These are phyloP conservation scores for Scleroderma citrinum DNA, from an alignment of 768 basidiomycete species.

Conservation along the genomic window DNA sequence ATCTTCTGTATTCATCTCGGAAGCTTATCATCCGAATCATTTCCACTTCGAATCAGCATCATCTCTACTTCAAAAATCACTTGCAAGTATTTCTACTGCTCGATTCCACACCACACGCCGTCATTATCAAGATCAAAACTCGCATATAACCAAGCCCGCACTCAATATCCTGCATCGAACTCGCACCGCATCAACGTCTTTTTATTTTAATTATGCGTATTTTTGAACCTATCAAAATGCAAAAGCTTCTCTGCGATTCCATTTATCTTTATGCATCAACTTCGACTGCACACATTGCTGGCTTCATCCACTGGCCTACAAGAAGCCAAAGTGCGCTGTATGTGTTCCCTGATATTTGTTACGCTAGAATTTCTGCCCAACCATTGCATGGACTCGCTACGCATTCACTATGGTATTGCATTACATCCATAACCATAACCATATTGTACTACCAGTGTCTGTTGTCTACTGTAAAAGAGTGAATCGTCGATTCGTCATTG, in stretches of 20 bases:
- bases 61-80: constrained; percentile 15
- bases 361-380: too few species aligned
- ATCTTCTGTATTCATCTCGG: constrained; percentile 29
- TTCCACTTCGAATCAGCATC: constrained; percentile 22
- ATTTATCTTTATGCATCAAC: constrained; percentile 26
- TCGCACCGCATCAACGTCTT: too few species aligned
- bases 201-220: constrained; percentile 31
- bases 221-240: constrained; percentile 23
- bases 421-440: too few species aligned
- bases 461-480: too few species aligned
- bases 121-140: constrained; percentile 11
- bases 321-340: constrained; percentile 25
- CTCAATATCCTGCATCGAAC: constrained; percentile 30
- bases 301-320: constrained; percentile 11
- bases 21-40: constrained; percentile 14
- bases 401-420: too few species aligned
- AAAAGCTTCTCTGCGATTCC: constrained; percentile 15
- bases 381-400: too few species aligned
- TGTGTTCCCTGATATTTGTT: too few species aligned
- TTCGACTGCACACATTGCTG: constrained; percentile 14
- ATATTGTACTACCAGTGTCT: too few species aligned
- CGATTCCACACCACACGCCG: constrained; percentile 15
- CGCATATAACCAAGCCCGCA: constrained; percentile 18
- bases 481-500: too few species aligned
- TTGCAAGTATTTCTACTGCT: constrained; percentile 18